Percentiles rank a stretch among this genome's conserved stretches.
Evolutionary conservation across 225 moss, liverwort and hornwort species (phyloP).

Genomic region (Pleurozium schreberi): DNA sequence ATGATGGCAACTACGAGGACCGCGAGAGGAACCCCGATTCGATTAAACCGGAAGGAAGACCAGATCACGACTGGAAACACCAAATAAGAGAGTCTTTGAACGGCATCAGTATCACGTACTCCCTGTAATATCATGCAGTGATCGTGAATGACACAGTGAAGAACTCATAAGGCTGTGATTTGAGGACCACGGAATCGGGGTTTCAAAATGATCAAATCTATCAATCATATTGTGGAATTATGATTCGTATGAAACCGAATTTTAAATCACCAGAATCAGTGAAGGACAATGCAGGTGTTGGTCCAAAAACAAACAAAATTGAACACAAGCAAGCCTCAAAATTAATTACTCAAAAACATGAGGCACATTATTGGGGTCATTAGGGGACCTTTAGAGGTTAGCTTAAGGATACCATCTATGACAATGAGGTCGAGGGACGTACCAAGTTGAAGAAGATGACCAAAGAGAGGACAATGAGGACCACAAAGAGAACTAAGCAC

Average conservation of each 20-base stretch:
- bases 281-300: background rate
- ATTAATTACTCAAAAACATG: background rate
- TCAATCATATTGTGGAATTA: background rate
- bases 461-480: conserved; percentile 63
- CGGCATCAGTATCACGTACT: conserved; percentile 51
- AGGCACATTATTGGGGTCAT: too few species aligned
- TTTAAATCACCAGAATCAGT: background rate
- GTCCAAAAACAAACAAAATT: background rate
- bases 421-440: background rate
- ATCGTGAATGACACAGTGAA: background rate
- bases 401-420: background rate
- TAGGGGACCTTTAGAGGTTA: background rate
- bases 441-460: conserved; percentile 92
- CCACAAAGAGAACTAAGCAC: conserved; percentile 60
- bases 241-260: background rate
- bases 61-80: conserved; percentile 94
- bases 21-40: conserved; percentile 74
- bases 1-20: conserved; percentile 78
- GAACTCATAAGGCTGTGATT: background rate
- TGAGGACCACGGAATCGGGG: background rate
- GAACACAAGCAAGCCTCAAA: background rate
- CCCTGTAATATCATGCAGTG: conserved; percentile 17
- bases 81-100: conserved; percentile 80
- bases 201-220: background rate
- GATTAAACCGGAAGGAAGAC: conserved; percentile 92